Conservation (phyloP, 768 basidiomycete genomes). For the Punctularia strigosozonata region DNA sequence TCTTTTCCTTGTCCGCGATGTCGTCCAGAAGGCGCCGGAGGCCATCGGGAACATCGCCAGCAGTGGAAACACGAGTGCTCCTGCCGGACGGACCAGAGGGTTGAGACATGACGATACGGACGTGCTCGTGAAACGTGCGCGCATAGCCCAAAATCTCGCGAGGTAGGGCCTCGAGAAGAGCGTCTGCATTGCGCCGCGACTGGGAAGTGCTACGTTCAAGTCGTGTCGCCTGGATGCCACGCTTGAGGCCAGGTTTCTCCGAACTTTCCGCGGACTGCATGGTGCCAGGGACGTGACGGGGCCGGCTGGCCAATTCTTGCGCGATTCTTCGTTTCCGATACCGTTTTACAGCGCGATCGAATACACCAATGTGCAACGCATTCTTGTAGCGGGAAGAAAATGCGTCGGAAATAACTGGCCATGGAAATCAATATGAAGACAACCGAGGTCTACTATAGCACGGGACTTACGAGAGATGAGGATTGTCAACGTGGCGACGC, state of each 20-base stretch:
- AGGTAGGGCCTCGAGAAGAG: slow-evolving; percentile 30
- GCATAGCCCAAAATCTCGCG: slow-evolving; percentile 24
- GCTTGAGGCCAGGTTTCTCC: too few species aligned
- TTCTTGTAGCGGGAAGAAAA: slow-evolving; percentile 55
- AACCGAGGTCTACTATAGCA: background rate
- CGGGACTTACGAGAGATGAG: slow-evolving; percentile 48
- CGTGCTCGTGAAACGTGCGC: slow-evolving; percentile 26
- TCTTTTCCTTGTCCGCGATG: slow-evolving; percentile 19
- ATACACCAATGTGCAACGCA: slow-evolving; percentile 33
- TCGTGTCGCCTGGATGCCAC: too few species aligned
- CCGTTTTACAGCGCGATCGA: slow-evolving; percentile 32
- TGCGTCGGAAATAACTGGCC: slow-evolving; percentile 50
- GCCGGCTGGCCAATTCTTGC: too few species aligned
- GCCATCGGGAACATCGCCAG: slow-evolving; percentile 10
- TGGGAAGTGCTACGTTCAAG: slow-evolving; percentile 7
- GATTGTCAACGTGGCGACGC: slow-evolving; percentile 67
- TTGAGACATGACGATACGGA: slow-evolving; percentile 24
- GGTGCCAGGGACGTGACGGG: background rate
- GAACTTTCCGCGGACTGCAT: background rate
- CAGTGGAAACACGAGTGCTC: background rate
- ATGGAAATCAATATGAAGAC: background rate
- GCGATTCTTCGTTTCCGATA: slow-evolving; percentile 27
- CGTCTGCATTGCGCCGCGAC: slow-evolving; percentile 14
- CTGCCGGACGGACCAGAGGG: slow-evolving; percentile 5
- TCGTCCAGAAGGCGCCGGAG: slow-evolving; percentile 30